phyloP scores from a whole-genome alignment of 2,329 filamentous ascomycete genomes.

The Davidsoniella eucalypti region DNA sequence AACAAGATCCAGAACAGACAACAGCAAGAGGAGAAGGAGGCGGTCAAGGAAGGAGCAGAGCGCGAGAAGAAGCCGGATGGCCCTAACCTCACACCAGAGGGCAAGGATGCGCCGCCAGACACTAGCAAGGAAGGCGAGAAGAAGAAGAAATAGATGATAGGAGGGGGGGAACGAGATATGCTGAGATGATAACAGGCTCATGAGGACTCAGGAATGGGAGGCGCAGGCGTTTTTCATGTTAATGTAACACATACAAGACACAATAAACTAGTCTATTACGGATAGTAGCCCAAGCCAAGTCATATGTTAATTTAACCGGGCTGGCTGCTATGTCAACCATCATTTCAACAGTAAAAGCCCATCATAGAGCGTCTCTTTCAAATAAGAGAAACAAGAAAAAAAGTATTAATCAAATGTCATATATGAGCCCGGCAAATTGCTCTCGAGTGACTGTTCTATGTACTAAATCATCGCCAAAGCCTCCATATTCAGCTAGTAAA shows the following conservation, averaged over 20 bases:
- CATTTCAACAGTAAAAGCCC: not conserved
- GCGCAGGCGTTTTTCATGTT: slow-evolving; percentile 8
- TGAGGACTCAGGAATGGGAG: slow-evolving; percentile 4
- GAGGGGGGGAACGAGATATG: not conserved
- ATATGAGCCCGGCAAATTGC: slow-evolving; percentile 57
- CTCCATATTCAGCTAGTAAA: slow-evolving; percentile 52
- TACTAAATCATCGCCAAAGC: slow-evolving; percentile 23
- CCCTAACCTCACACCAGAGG: slow-evolving; percentile 10
- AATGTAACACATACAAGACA: slow-evolving; percentile 7
- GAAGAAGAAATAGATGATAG: slow-evolving; percentile 25
- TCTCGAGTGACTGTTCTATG: slow-evolving; percentile 38
- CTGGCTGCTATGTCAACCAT: too few species aligned
- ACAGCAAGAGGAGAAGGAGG: slow-evolving; percentile 88
- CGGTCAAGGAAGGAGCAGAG: slow-evolving; percentile 57
- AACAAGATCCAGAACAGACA: slow-evolving; percentile 99
- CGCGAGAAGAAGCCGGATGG: slow-evolving; percentile 33
- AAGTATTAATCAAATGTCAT: slow-evolving; percentile 20
- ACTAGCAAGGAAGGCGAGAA: slow-evolving; percentile 38
- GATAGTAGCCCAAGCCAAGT: not conserved
- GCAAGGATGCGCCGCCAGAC: slow-evolving; percentile 35
- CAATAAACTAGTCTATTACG: not conserved
- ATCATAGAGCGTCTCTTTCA: not conserved
- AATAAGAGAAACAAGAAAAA: too few species aligned
- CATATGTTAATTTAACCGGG: not conserved
- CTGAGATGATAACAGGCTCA: not conserved